Evolutionary conservation across 441 rosid genomes (phyloP).

Genomic region (Pelargonium myrrhifolium): DNA sequence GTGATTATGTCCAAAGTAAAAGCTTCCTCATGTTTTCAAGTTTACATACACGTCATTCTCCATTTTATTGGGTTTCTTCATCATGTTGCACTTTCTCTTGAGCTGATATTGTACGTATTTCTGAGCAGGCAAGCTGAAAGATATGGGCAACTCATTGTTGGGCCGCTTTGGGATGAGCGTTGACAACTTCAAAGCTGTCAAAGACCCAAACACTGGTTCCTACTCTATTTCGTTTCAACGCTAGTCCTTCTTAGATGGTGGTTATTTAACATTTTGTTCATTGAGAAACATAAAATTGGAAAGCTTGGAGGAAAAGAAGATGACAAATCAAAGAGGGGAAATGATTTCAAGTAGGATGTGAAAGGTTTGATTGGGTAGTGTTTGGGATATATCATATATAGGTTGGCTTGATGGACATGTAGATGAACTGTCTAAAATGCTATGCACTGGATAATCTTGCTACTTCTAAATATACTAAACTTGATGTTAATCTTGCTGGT

Average conservation of each 20-base stretch:
- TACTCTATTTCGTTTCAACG: slow-evolving; percentile 76
- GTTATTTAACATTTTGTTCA: background rate
- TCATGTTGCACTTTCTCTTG: background rate
- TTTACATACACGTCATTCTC: background rate
- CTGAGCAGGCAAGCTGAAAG: slow-evolving; percentile 75
- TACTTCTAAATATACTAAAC: too few species aligned
- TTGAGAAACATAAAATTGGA: slow-evolving; percentile 1
- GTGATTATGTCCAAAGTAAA: background rate
- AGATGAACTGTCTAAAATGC: too few species aligned
- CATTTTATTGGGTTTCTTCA: background rate
- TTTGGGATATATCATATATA: background rate
- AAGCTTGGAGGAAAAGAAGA: background rate
- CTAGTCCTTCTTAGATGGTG: slow-evolving; percentile 23
- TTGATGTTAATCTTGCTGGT: too few species aligned
- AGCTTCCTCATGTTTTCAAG: background rate
- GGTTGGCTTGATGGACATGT: too few species aligned
- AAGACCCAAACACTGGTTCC: slow-evolving; percentile 92
- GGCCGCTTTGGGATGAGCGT: slow-evolving; percentile 88
- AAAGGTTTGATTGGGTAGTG: background rate
- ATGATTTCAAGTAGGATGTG: background rate
- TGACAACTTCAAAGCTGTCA: slow-evolving; percentile 88
- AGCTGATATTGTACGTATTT: background rate
- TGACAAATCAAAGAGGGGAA: background rate
- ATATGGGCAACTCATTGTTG: slow-evolving; percentile 75
- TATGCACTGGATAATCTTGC: too few species aligned